Base-by-base conservation (phyloP, 345 rosid species). In the Heritiera littoralis region DNA sequence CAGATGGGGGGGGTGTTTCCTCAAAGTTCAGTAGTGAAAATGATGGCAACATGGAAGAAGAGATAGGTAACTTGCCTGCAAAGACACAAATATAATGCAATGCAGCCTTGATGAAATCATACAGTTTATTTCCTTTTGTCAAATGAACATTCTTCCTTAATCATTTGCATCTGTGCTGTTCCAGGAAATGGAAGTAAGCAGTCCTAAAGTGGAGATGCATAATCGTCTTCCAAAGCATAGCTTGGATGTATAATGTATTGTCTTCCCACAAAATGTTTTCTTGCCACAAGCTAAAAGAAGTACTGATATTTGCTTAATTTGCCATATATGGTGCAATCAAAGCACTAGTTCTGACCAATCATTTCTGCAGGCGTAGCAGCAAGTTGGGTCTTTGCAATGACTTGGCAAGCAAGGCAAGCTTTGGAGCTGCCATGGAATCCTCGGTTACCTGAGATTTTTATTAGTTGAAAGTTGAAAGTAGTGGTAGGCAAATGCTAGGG, bases 1-100 rank as follows among this genome's bases (percentile, higher is more conserved):
- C 79, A 12, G 77, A 81, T 6, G 80, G 75, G 38, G 83, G 52
- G 30, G 66, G 65, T 81, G 35, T 60, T 60, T 82, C 84, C 49
- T 56, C 77, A 20, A 80, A 72, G 14, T 75, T 83, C 68, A 79
- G 61, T 80, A 68, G 81, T 70, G 82, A 81, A 45, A 59, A 78
- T 74, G 64, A 52, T 17, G 64, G 71, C 67, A 7, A 32, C n/a
- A 18, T 30, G 46, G 71, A 79, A 13, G 83, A 86, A 65, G 80
- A 83, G 63, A 82, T 73, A 82, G 91, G 92, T 88, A 85, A 48
- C 76, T 32, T 20, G 28, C 35, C 66, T 41, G 17, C 28, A 56
- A 55, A 52, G 23, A 48, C 43, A 64, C 77, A 56, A 67, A 59
- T 76, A 38, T 69, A 61, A 74, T 72, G 0, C 46, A 54, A 49